phyloP scores from a whole-genome alignment of 1,139 yeast genomes.

The Scheffersomyces parashehatae region DNA sequence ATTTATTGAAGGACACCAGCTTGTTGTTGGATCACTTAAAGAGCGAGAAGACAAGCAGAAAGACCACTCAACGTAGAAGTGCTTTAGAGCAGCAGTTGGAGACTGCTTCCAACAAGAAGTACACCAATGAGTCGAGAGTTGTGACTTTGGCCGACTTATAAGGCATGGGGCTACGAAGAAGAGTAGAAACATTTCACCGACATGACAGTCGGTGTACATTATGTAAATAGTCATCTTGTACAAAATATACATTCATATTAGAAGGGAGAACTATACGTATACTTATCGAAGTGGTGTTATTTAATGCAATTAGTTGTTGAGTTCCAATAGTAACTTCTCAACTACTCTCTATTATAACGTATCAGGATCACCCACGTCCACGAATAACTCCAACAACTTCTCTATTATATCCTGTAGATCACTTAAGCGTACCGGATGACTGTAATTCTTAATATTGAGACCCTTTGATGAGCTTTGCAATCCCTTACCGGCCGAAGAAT shows the following conservation, averaged over 20 bases:
- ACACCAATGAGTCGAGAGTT: constrained; percentile 14
- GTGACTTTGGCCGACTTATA: constrained; percentile 5
- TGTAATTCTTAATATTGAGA: not conserved
- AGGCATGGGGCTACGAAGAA: too few species aligned
- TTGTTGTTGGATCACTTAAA: constrained; percentile 40
- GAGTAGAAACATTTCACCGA: too few species aligned
- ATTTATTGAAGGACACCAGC: constrained; percentile 48
- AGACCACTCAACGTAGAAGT: constrained; percentile 18
- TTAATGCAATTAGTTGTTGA: too few species aligned
- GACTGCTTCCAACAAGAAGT: constrained; percentile 28
- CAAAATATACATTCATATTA: not conserved
- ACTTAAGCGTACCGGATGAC: constrained; percentile 12
- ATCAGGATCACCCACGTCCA: constrained; percentile 25
- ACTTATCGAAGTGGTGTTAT: too few species aligned
- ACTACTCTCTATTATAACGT: too few species aligned
- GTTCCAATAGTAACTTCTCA: too few species aligned
- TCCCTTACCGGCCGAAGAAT: not conserved
- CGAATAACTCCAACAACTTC: constrained; percentile 33
- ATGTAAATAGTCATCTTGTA: constrained; percentile 1
- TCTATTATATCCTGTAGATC: constrained; percentile 43
- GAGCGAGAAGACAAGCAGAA: constrained; percentile 14
- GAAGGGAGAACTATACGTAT: too few species aligned
- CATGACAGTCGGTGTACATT: too few species aligned
- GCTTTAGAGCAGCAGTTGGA: constrained; percentile 33
- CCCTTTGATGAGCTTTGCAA: not conserved